Evolutionary conservation across 2,329 filamentous ascomycete species (phyloP), one percentile per base, ranked within the genome.

Genomic region (Fusarium chlamydosporum): DNA sequence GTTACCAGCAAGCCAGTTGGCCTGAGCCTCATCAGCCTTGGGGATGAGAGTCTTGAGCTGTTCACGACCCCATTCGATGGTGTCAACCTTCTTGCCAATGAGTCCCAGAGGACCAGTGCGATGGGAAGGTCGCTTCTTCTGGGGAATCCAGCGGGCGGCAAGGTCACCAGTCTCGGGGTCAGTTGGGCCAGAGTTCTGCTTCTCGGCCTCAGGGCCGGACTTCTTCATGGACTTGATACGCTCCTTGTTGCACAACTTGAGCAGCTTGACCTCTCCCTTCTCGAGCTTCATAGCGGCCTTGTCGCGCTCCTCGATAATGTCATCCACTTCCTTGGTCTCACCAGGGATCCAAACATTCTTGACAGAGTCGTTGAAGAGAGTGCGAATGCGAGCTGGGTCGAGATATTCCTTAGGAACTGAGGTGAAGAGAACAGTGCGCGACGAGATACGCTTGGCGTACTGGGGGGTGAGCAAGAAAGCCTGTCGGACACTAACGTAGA

Each of bases 401-500:
- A 95, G 85, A 65, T 94, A 96, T 6, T 91, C 86, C 35, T 88
- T 82, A 0, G 95, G 94, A 1, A 97, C 93, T 2, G 92, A 91
- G 1, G 94, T 92, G 79, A 97, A 97, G n/a, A 99, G 87, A 8
- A 98, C 94, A 2, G 94, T 97, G 29, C 94, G 89, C 1, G 94
- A 94, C 0, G 95, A 97, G 41, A 98, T 89, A 18, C 94, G 91
- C 71, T 90, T 91, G 29, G 93, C 88, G 75, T 97, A 95, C 51
- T 92, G 84, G 1, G 92, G 93, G 3, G 93, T 92, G 58, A 97
- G 85, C n/a, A 94, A 88, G 81, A 96, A 98, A 1, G 95, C 95
- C 81, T 98, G 96, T 68, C 95, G 92, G 53, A 98, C 81, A 74
- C 97, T 97, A 82, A 97, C 92, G 79, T 94, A 97, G 85, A 91